Percentiles rank a stretch among this genome's conserved stretches.
These are phyloP conservation scores for Dendrobium catenatum DNA, from an alignment of 106 monocot genomes.

Conservation along the genomic window DNA sequence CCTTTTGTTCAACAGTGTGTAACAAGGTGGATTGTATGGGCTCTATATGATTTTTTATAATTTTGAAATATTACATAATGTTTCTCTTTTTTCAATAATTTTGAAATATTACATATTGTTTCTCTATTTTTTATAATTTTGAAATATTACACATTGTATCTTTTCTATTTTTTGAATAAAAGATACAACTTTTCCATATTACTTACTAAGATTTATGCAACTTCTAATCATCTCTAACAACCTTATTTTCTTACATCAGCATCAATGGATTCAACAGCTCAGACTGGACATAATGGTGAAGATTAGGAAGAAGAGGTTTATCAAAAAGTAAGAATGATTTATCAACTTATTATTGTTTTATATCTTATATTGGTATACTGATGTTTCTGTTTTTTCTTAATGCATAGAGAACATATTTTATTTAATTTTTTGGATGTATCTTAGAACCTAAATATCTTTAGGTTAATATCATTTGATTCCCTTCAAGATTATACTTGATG, in stretches of 20 bases:
- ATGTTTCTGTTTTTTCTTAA: not conserved
- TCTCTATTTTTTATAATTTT: not conserved
- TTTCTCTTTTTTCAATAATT: not conserved
- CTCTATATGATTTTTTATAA: not conserved
- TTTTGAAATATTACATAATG: not conserved
- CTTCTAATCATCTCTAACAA: not conserved
- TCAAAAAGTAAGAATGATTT: slow-evolving; percentile 43
- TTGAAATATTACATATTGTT: not conserved
- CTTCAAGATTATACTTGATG: not conserved
- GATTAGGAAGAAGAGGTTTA: slow-evolving; percentile 76
- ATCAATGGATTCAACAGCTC: slow-evolving; percentile 72
- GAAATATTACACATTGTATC: not conserved
- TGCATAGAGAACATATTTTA: not conserved
- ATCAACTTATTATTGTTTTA: not conserved
- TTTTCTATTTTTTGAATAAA: not conserved
- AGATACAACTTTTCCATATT: not conserved
- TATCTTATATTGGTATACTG: not conserved
- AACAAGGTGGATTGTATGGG: too few species aligned
- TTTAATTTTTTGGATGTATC: not conserved
- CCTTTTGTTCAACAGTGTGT: too few species aligned
- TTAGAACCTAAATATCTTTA: not conserved
- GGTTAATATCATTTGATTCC: not conserved
- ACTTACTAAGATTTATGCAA: not conserved
- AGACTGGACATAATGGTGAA: slow-evolving; percentile 36
- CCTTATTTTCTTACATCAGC: slow-evolving; percentile 34